phyloP scores from a whole-genome alignment of 129 eudicot genomes.

The Pittosporum tobira region DNA sequence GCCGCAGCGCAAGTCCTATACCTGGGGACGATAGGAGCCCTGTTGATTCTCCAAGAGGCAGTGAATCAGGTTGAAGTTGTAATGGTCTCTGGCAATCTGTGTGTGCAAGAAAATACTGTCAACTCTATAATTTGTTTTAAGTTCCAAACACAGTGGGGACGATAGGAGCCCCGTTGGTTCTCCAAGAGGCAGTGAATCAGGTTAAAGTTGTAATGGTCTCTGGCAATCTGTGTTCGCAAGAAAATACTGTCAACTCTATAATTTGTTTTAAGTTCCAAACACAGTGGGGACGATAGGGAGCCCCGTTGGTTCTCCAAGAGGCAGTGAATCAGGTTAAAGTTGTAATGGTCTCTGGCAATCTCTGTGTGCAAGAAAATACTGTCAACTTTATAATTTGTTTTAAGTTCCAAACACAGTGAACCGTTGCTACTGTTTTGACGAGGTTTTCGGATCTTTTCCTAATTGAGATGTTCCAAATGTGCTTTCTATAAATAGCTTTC shows the following conservation, averaged over 20 bases:
- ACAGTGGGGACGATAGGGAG: slow-evolving; percentile 30
- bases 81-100: background rate
- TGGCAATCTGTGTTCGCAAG: background rate
- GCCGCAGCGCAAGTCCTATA: slow-evolving; percentile 32
- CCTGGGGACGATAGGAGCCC: slow-evolving; percentile 37
- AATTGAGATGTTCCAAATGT: background rate
- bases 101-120: background rate
- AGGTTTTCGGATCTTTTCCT: background rate
- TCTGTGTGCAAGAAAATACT: background rate
- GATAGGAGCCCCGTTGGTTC: slow-evolving; percentile 40
- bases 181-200: slow-evolving; percentile 46
- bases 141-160: too few relatives aligned
- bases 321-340: slow-evolving; percentile 32
- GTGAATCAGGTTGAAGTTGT: slow-evolving; percentile 24
- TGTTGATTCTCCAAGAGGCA: slow-evolving; percentile 47
- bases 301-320: slow-evolving; percentile 45
- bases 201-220: background rate
- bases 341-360: background rate
- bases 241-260: background rate
- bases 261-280: too few relatives aligned
- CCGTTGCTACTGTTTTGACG: background rate
- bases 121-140: too few relatives aligned
- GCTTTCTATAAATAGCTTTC: background rate
- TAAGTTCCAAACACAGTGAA: background rate
- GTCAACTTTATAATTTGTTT: background rate